Base-by-base conservation (phyloP, 805 yeast species). In the Naumovozyma castellii region DNA sequence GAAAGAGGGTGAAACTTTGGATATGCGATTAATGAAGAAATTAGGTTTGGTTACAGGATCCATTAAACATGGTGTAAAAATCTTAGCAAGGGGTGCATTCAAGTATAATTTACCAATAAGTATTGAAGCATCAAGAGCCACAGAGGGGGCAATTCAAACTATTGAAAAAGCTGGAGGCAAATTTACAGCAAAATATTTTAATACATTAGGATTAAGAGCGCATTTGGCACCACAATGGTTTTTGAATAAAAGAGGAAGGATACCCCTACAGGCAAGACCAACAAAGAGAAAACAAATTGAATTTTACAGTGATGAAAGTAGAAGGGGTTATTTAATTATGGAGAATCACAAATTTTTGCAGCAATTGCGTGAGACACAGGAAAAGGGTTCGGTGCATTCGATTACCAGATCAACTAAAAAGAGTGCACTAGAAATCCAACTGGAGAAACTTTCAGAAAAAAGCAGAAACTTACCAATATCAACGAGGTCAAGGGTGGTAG, bases 231-330 rank as follows among this genome's bases (percentile, higher is more conserved):
- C 97, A 9, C 73, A 76, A 35, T 69, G 78, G 61, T 82, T 79
- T 50, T 59, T 83, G 36, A 61, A 69, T 47, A 81, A 72, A 52
- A 79, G 77, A 55, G 95, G 94, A 14, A 76, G 86, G 47, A 60
- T 88, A 13, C 97, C 97, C 34, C 59, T 85, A 48, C 78, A 75
- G 38, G 87, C 97, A 1, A 76, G 87, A 61, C 98, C 98, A 12
- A 81, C 80, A 6, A 78, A 75, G 50, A 76, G 84, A 64, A 81
- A 84, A 62, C 86, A 82, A 54, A 78, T 90, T 41, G 76, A 76
- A 42, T 85, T 71, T 62, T 90, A 92, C 65, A 75, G 86, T 36
- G 72, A 77, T 57, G 71, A 73, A 2, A 77, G 69, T 29, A 77
- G 76, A 54, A 73, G 86, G 49, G 98, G 98, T 5, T 90, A 85